Conservation (phyloP, 345 rosid species). For the Acer negundo region DNA sequence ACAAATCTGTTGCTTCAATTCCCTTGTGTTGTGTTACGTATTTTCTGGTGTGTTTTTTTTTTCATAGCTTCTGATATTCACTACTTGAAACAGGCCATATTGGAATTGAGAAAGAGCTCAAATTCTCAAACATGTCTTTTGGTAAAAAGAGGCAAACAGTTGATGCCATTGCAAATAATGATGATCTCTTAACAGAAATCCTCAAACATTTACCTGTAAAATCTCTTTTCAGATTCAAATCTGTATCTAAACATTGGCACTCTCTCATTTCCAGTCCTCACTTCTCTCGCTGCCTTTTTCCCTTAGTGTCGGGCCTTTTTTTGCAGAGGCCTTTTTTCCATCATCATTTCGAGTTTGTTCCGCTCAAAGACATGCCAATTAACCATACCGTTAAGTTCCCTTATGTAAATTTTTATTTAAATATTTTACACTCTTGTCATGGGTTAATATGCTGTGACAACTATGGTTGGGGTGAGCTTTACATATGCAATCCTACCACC, state of each 20-base stretch:
- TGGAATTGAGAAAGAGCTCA: too few relatives aligned
- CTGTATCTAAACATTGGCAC: neutral
- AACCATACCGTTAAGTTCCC: neutral
- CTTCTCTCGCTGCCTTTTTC: neutral
- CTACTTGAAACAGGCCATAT: too few relatives aligned
- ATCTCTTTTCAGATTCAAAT: conserved; percentile 3
- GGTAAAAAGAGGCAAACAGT: too few relatives aligned
- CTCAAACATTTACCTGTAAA: neutral
- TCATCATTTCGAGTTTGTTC: neutral
- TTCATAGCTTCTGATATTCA: too few relatives aligned
- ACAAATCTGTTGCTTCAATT: too few relatives aligned
- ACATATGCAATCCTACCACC: neutral
- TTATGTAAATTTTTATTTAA: neutral
- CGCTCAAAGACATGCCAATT: neutral
- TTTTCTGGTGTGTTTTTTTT: too few relatives aligned
- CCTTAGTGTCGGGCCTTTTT: neutral
- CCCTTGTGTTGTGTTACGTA: neutral
- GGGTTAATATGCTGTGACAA: neutral
- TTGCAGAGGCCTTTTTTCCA: neutral
- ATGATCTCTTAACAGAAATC: conserved; percentile 4
- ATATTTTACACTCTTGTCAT: neutral
- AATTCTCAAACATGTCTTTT: neutral
- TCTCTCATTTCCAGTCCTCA: neutral
- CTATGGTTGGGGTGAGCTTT: neutral
- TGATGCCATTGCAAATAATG: conserved; percentile 3